Base-by-base conservation (phyloP, 1,284 basidiomycete genomes). In the Ganoderma sinense region DNA sequence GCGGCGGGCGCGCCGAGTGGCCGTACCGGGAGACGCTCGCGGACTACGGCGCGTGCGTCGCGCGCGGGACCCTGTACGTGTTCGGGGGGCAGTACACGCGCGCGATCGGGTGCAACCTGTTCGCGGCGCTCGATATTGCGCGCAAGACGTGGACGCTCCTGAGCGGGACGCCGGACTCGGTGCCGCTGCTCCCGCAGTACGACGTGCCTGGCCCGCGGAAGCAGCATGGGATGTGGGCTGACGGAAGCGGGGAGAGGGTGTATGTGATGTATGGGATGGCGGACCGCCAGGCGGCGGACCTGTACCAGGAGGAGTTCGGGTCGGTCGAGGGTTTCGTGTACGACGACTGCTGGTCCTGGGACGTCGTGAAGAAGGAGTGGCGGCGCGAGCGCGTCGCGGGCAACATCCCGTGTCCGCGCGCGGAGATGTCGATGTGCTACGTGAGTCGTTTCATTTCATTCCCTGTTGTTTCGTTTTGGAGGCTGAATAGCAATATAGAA, bases 281-380 rank as follows among this genome's bases (percentile, higher is more conserved):
- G 26, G 80, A 84, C 71, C 77, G 81, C 4, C 69, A 72, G 41
- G 77, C 66, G n/a, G 78, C 80, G 31, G 40, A 69, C 20, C 60
- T 76, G 56, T 48, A 66, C 31, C 62, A 73, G 10, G 72, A 81
- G 65, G 69, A 74, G 8, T 79, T 82, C 62, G 80, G 75, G 0
- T 73, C 71, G 1, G 51, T 71, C 6, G 56, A 65, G 11, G 77
- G 77, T 1, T 80, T 79, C 70, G 73, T 70, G 1, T 82, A 81
- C 69, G 78, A 80, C n/a, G 84, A 85, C 70, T 75, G 82, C 65
- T 85, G 84, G 84, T 81, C 79, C 66, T 85, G 80, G 80, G 77
- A 79, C 66, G 75, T 84, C 40, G 66, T 75, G n/a, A 69, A 72
- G 7, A 73, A 78, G 62, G 75, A 71, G 62, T 86, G 84, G 84